Percentiles rank a stretch among this genome's conserved stretches.
These are phyloP conservation scores for Centella asiatica DNA, from an alignment of 129 eudicot genomes.

Conservation along the genomic window DNA sequence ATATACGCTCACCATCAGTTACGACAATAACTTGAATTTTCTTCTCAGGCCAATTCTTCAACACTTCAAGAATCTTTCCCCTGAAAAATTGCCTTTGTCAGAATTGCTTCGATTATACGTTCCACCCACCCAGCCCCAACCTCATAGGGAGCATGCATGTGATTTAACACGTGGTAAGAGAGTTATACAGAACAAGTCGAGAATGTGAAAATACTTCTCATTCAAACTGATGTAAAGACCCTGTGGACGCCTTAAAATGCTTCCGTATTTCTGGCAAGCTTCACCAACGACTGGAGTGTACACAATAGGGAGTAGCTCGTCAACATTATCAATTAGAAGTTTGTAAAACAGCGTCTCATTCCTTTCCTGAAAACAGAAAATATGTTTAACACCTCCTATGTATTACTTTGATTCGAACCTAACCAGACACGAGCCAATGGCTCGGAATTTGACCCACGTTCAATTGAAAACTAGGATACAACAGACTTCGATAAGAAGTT, in stretches of 20 bases:
- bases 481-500: too few relatives aligned
- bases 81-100: conserved; percentile 31
- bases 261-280: conserved; percentile 94
- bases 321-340: conserved; percentile 78
- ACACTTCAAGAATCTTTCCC: conserved; percentile 74
- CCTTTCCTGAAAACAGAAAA: conserved; percentile 49
- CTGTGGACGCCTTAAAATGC: conserved; percentile 86
- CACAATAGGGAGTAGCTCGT: conserved; percentile 77
- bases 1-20: conserved; percentile 91
- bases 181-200: neutral
- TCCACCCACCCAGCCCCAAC: neutral
- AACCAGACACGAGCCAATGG: neutral
- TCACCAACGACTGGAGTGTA: conserved; percentile 92
- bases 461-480: too few relatives aligned
- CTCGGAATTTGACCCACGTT: too few relatives aligned
- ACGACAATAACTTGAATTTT: conserved; percentile 81
- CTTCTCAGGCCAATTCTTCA: conserved; percentile 86
- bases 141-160: neutral
- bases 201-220: conserved; percentile 46
- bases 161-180: neutral
- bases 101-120: conserved; percentile 6
- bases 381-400: neutral
- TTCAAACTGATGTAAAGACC: conserved; percentile 82
- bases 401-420: neutral
- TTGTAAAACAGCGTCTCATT: conserved; percentile 78